These are phyloP conservation scores for Calonectria hongkongensis DNA, from an alignment of 2,329 filamentous ascomycete genomes.

Conservation along the genomic window DNA sequence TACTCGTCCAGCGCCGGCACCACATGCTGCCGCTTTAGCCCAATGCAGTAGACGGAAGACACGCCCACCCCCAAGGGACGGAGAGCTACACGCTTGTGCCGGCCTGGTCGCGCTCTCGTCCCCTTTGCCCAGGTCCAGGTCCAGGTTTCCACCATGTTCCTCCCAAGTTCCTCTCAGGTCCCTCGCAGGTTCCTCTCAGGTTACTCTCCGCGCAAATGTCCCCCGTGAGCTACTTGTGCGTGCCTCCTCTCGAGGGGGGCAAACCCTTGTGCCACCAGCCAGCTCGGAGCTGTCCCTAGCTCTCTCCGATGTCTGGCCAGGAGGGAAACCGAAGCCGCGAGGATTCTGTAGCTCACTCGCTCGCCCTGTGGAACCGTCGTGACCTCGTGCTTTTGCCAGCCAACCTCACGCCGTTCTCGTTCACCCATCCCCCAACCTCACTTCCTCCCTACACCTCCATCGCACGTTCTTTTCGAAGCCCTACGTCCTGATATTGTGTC, in stretches of 20 bases:
- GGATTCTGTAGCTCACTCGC: conserved; percentile 34
- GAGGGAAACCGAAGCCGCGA: conserved; percentile 15
- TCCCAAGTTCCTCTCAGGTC: conserved; percentile 44
- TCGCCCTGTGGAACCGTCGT: conserved; percentile 56
- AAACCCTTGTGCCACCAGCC: conserved; percentile 50
- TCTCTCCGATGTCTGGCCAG: conserved; percentile 37
- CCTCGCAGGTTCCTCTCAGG: conserved; percentile 45
- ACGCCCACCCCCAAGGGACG: conserved; percentile 24
- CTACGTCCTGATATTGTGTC: conserved; percentile 34
- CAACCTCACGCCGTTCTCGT: conserved; percentile 52
- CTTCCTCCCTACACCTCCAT: conserved; percentile 44
- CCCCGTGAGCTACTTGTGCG: conserved; percentile 52
- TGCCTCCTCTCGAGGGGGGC: conserved; percentile 34
- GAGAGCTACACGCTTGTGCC: conserved; percentile 42
- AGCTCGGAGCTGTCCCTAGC: conserved; percentile 48
- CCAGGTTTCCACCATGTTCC: conserved; percentile 35
- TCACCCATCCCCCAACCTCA: conserved; percentile 49
- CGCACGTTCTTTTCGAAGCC: conserved; percentile 40
- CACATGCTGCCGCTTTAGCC: conserved; percentile 47
- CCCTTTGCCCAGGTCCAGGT: conserved; percentile 38
- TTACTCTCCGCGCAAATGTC: conserved; percentile 50
- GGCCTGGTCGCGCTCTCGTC: conserved; percentile 14
- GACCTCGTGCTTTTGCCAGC: conserved; percentile 54
- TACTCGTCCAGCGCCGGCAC: conserved; percentile 47
- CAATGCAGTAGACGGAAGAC: conserved; percentile 44